phyloP scores from a whole-genome alignment of 768 basidiomycete species.

The Kwoniella europaea region DNA sequence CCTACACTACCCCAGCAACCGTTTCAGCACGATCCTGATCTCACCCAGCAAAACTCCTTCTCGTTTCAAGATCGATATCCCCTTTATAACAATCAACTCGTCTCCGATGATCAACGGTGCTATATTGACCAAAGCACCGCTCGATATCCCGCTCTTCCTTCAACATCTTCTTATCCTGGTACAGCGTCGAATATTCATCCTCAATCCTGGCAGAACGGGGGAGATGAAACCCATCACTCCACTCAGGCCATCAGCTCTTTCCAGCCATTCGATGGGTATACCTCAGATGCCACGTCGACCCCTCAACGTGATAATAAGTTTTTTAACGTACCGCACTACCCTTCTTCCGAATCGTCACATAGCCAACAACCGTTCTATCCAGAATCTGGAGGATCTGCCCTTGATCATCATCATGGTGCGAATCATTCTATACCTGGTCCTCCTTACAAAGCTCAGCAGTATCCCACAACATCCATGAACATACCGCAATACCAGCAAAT shows the following conservation, averaged over 20 bases:
- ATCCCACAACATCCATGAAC: no score
- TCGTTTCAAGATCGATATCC: neutral
- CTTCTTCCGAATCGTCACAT: neutral
- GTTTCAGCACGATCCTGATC: no score
- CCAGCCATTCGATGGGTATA: conserved; percentile 4
- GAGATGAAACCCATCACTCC: neutral
- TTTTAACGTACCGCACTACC: neutral
- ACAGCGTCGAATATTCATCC: no score
- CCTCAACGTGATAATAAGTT: neutral
- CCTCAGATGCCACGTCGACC: conserved; percentile 3
- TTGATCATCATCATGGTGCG: no score
- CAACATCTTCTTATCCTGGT: no score
- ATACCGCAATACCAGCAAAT: no score
- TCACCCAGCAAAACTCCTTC: neutral
- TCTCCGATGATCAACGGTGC: neutral
- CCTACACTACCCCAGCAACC: neutral
- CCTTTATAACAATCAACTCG: neutral
- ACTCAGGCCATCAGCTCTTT: neutral
- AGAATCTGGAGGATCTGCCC: neutral
- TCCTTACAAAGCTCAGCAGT: no score
- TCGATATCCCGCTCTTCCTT: no score
- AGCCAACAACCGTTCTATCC: conserved; percentile 1
- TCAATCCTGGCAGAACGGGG: no score
- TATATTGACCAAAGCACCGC: neutral
- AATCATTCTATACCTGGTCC: no score